Base-by-base conservation (phyloP, 495 filamentous ascomycete genomes). In the Baudoinia panamericana region DNA sequence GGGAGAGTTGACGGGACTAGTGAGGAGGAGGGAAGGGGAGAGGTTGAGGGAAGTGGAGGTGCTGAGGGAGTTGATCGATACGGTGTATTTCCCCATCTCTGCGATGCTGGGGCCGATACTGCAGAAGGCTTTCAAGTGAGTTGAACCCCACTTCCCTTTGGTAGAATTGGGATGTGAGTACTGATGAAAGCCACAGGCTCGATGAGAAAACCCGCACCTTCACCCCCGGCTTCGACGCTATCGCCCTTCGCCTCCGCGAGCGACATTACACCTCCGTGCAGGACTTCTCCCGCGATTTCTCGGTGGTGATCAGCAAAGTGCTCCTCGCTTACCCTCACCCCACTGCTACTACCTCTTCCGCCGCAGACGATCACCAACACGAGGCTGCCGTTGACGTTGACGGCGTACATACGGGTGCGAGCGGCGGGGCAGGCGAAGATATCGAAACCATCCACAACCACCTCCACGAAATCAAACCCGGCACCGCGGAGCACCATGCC, bases 71-170 rank as follows among this genome's bases (percentile, higher is more conserved):
- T 73, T 88, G 48, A 70, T 95, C 11, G 83, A 95, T 56, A 78
- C 66, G 18, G 76, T 93, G 43, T 96, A 94, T 57, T 93, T 95
- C 50, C 92, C 90, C 5, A 73, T 90, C 11, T 69, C 76, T 51
- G 76, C 76, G 43, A 63, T 93, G 26, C 69, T 99, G 5, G 75
- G 71, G 59, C 80, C 81, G 2, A 74, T 93, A 18, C 63, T 94
- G 37, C 80, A 93, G 34, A 85, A 79, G 58, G 87, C 84, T 15
- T 63, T 71, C 55, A 60, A 55, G 79, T 58, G 58, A 58, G 57
- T 52, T n/a, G n/a, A n/a, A n/a, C n/a, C n/a, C n/a, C n/a, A n/a
- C n/a, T n/a, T n/a, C 21, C 2, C 18, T 41, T 25, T 15, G 22
- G 0, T 0, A 25, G 15, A 23, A 1, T 33, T 15, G 4, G 19